Evolutionary conservation across 176 grass and related monocot genomes (phyloP), one percentile per base, ranked within the genome.

Genomic region (Carex parvula): DNA sequence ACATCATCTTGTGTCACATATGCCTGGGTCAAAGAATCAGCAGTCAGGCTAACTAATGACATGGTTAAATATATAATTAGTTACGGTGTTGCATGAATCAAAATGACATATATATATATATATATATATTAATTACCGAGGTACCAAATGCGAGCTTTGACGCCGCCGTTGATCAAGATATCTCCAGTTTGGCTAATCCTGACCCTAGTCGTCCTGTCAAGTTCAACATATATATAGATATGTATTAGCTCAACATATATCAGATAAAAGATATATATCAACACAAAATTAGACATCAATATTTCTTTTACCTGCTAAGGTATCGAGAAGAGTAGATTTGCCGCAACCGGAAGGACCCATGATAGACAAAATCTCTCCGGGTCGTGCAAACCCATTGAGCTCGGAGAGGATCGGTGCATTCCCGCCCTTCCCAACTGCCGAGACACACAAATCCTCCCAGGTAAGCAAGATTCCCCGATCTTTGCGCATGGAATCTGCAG

Each of bases 1-100:
- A 98, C 89, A 39, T 98, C 96, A 29, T 98, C 96, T 90, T 98
- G 93, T 5, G 91, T 98, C 62, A 98, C 96, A 85, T 98, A 95
- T 15, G 96, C 96, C 92, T 93, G 69, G n/a, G 72, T 10, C 41
- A 33, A 41, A 1, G 33, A 26, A 63, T 30, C 53, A 81, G 16
- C n/a, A n/a, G n/a, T 60, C 15, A 10, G 12, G 18, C 42, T 20
- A 72, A 70, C 63, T 57, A 35, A 42, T 64, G 37, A 3, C 20
- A 55, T 37, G 12, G n/a, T 53, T 76, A 54, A 21, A 81, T 60
- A 30, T 60, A 35, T 61, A 57, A 0, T 33, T 58, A 58, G 9
- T 79, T 58, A 58, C 13, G 62, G 41, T 65, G 6, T 50, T 17
- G 64, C 1, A 8, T 44, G 21, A 26, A 8, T 55, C 30, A 67